These are phyloP conservation scores for Wickerhamomyces xylosicus DNA, from an alignment of 805 yeast species.

Conservation along the genomic window DNA sequence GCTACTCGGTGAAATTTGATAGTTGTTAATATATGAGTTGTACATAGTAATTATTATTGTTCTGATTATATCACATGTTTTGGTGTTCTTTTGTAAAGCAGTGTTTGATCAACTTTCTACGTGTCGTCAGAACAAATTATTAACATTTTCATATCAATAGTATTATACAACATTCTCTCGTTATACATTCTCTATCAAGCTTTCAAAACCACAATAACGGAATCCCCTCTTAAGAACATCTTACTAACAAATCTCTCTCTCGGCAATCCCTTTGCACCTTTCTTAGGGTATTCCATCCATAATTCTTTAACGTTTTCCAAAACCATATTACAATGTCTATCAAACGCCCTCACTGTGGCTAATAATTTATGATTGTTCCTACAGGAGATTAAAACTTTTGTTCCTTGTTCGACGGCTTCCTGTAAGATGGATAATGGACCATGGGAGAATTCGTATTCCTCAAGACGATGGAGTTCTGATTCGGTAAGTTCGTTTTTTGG, in stretches of 20 bases:
- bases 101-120: too few relatives aligned
- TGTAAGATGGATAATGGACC: conserved; percentile 92
- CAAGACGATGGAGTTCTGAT: conserved; percentile 68
- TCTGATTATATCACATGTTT: too few relatives aligned
- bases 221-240: conserved; percentile 90
- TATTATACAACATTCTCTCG: too few relatives aligned
- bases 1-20: too few relatives aligned
- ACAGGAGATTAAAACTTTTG: conserved; percentile 78
- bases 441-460: conserved; percentile 79
- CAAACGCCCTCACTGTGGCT: conserved; percentile 89
- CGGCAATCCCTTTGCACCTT: conserved; percentile 46
- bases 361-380: conserved; percentile 89
- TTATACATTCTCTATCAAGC: too few relatives aligned
- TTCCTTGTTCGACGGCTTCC: conserved; percentile 62
- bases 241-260: conserved; percentile 79
- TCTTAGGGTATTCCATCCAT: conserved; percentile 63
- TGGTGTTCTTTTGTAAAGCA: too few relatives aligned
- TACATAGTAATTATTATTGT: too few relatives aligned
- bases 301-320: conserved; percentile 84
- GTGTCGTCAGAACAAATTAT: too few relatives aligned
- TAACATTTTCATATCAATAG: too few relatives aligned
- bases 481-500: conserved; percentile 76
- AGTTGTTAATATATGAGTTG: too few relatives aligned
- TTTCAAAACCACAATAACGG: conserved; percentile 75
- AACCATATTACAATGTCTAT: conserved; percentile 90